Conservation (phyloP, 2,329 filamentous ascomycete species). For the Aspergillus ochraceus region DNA sequence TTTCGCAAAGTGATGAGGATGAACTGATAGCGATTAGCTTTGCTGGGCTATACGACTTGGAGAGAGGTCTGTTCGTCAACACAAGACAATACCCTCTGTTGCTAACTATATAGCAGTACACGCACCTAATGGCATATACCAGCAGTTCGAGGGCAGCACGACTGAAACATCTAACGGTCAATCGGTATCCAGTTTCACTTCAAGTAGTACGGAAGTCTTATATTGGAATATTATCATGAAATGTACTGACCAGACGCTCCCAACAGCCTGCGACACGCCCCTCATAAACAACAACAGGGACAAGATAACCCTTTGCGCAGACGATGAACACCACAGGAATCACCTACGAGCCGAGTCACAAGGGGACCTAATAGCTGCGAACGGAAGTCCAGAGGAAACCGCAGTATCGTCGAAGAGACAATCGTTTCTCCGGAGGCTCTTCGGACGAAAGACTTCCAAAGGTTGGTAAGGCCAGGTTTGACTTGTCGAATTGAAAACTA, state of each 20-base stretch:
- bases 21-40: constrained; percentile 32
- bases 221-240: not conserved
- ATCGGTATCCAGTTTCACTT: constrained; percentile 16
- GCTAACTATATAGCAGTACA: constrained; percentile 23
- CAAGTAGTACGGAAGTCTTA: constrained; percentile 15
- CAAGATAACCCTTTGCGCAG: constrained; percentile 19
- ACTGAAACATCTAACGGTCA: constrained; percentile 7
- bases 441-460: constrained; percentile 26
- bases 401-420: constrained; percentile 20
- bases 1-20: constrained; percentile 29
- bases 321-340: constrained; percentile 17
- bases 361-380: constrained; percentile 13
- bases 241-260: not conserved
- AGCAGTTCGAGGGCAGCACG: constrained; percentile 9
- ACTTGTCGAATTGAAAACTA: not conserved
- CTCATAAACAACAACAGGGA: constrained; percentile 13
- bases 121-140: constrained; percentile 26
- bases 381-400: constrained; percentile 5
- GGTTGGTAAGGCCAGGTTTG: constrained; percentile 15
- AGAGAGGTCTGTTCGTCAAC: constrained; percentile 20
- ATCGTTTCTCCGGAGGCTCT: constrained; percentile 26
- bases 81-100: not conserved
- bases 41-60: constrained; percentile 29
- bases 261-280: constrained; percentile 11
- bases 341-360: constrained; percentile 7